Base-by-base conservation (phyloP, 371 early-diverging fungal genomes). In the Catenaria anguillulae region DNA sequence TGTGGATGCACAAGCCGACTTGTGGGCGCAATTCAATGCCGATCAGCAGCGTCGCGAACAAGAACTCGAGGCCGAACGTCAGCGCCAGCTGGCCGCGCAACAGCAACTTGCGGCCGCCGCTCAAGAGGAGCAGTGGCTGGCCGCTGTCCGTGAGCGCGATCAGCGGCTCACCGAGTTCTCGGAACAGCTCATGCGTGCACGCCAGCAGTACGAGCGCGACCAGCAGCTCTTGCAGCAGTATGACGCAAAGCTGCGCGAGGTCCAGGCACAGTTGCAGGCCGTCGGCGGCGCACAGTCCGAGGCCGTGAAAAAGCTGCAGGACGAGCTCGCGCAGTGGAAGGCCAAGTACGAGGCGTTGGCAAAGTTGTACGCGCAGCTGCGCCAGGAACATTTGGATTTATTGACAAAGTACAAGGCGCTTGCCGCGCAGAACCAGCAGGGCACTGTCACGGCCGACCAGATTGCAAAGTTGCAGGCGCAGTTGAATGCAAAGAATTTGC, bases 331-430 rank as follows among this genome's bases (percentile, higher is more conserved):
- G 62, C 83, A 86, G 72, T 90, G 88, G 87, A 90, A 88, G 76
- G 83, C 84, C 66, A 93, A 90, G 70, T 91, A 90, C 65, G 92
- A 91, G 66, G 86, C 88, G 13, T 71, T 93, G 15, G 90, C 93
- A n/a, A 90, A 90, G 66, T 74, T 95, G 35, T 97, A 97, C 68
- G 88, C 93, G 21, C 90, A 93, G 69, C 76, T 97, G 54, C 84
- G 97, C 61, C 92, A 93, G 70, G 95, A 94, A 65, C 95, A 97
- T 72, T 76, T 97, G 64, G 96, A 92, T 42, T 73, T 96, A 42
- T 73, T 96, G 66, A 82, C 80, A 62, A 90, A 90, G 72, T 92
- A 86, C 64, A 77, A 77, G 64, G 67, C 72, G 0, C 63, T 71
- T 23, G 74, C 75, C 61, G 75, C 73, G 37, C 34, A 23, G 24